Conservation (phyloP, 345 rosid genomes). For the Atalantia buxifolia region DNA sequence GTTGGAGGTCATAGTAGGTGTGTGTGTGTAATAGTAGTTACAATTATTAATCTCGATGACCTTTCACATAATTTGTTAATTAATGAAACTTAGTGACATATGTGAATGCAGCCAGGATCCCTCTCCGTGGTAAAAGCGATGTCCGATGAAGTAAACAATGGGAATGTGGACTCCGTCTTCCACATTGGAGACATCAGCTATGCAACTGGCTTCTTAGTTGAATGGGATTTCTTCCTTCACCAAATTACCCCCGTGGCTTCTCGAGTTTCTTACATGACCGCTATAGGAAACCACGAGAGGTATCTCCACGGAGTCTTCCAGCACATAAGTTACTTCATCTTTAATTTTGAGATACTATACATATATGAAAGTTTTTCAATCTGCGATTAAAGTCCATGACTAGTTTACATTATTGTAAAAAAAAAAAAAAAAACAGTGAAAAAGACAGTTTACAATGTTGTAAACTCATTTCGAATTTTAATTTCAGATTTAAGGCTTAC, state of each 20-base stretch:
- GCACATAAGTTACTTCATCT: too few species aligned
- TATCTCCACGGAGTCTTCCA: not conserved
- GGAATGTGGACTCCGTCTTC: slow-evolving; percentile 53
- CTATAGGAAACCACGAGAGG: slow-evolving; percentile 78
- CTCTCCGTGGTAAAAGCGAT: slow-evolving; percentile 49
- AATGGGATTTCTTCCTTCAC: slow-evolving; percentile 69
- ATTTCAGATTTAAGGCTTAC: too few species aligned
- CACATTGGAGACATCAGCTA: slow-evolving; percentile 82
- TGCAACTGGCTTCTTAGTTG: slow-evolving; percentile 71
- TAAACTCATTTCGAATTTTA: too few species aligned
- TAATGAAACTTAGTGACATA: not conserved
- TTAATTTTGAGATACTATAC: too few species aligned
- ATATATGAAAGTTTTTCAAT: too few species aligned
- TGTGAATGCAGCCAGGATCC: slow-evolving; percentile 51
- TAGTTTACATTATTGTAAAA: too few species aligned
- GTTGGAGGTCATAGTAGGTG: not conserved
- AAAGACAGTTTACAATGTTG: too few species aligned
- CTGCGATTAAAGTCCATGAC: too few species aligned
- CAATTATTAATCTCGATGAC: not conserved
- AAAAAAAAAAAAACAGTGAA: too few species aligned
- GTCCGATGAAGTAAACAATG: slow-evolving; percentile 36
- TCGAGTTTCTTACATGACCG: slow-evolving; percentile 65
- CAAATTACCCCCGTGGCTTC: slow-evolving; percentile 60
- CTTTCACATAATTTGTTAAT: not conserved
- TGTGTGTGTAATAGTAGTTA: too few species aligned